Evolutionary conservation across 1,284 basidiomycete genomes (phyloP), one percentile per base, ranked within the genome.

Genomic region (Ceratorhiza oryzae-sativae): DNA sequence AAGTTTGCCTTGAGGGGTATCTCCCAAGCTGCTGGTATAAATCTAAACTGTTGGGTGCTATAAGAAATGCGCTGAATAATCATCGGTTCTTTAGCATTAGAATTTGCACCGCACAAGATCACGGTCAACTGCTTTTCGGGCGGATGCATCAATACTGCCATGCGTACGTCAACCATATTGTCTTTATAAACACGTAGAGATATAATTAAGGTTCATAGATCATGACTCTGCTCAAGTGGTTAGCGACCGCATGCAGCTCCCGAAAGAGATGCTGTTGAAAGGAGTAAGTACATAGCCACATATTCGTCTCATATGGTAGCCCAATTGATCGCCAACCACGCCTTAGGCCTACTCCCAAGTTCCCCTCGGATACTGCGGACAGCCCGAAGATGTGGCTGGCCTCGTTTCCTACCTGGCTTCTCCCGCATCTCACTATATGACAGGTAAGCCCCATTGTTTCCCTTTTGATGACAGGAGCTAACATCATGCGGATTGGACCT

Each of bases 331-430:
- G n/a, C 41, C 36, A 41, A 30, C 25, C 13, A 58, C 15, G 62
- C 13, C 18, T 20, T 56, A 75, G 62, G 10, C 67, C 0, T 56
- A 32, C 23, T 45, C 67, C 4, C 39, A 59, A 23, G 15, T 70
- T 8, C 75, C 72, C 0, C 45, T 76, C 48, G 74, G 72, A 18
- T 72, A 74, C 39, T 45, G 70, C 15, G 78, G 75, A 23, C 30
- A 48, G 30, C 77, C 77, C 2, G 76, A 76, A 36, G 78, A 79
- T 25, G 61, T 78, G 12, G 75, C 77, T 5, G 74, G 60, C 8
- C 71, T 79, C 1, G 77, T 76, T 0, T 77, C 77, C 9, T 79
- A 76, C 63, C 72, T 78, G 15, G 78, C 72, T 12, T 77, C 77
- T 13, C 74, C 77, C 32, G 61, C 73, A 1, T 71, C 77, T 25